Base-by-base conservation (phyloP, 208 protist genomes). In the Leishmania lainsoni region DNA sequence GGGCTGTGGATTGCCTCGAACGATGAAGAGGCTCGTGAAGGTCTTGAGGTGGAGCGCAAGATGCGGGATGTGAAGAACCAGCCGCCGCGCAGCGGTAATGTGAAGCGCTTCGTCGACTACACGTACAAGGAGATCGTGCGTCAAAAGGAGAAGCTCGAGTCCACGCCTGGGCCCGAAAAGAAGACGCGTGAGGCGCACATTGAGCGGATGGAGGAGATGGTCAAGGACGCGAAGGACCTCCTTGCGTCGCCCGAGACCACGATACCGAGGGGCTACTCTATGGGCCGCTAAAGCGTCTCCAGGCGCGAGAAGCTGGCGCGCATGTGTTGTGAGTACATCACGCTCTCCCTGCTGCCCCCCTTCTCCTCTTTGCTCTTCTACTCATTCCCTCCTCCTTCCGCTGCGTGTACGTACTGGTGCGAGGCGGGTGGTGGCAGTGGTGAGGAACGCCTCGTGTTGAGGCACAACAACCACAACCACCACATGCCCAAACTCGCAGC, bases 21-120 rank as follows among this genome's bases (percentile, higher is more conserved):
- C 76, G 89, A 93, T 61, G 76, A 78, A 39, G 76, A 90, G 22
- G 84, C 88, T 26, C 85, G 78, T 48, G 76, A 63, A 39, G 75
- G 76, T 65, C 87, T 96, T 5, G 92, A 96, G 69, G 73, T 89
- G 42, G 81, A 89, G 81, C 92, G 92, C 61, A 93, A 91, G 85
- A 88, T 96, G 81, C 92, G 92, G 45, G 88, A 96, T 73, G 84
- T 96, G 16, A 94, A 94, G 80, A 96, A 96, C 87, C 80, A 83
- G 45, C 87, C 90, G 32, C 92, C 92, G 20, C 90, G 92, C 76
- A 96, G 86, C 78, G 92, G 92, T 69, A 96, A 94, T 81, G 83
- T 96, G 78, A 87, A 85, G 74, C 81, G 87, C 61, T 96, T 92
- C 69, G 86, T 96, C 61, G 90, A 94, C 54, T 89, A 86, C 78